Base-by-base conservation (phyloP, 78 protist species). In the Salpingoeca rosetta region DNA sequence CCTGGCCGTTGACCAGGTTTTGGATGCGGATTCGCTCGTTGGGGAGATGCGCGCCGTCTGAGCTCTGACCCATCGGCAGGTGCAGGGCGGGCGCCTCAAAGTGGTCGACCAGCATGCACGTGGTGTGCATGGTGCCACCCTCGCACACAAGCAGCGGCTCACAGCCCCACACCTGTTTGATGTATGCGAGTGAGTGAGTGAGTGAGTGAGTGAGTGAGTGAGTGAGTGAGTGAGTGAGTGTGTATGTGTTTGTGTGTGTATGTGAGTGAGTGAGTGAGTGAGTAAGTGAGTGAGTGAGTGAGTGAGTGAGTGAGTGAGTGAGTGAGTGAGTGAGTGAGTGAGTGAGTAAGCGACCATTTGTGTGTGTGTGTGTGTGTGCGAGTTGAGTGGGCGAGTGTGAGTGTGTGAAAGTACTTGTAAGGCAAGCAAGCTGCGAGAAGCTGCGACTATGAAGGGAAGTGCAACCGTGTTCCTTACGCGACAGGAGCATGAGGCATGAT, bases 1-100 rank as follows among this genome's bases (percentile, higher is more conserved):
- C 39, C 74, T 42, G 7, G 82, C 76, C 76, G 35, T 72, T 72
- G 22, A 44, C 28, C 73, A 84, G n/a, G 31, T 84, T 84, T 44
- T 44, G 42, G 40, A 76, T 37, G 3, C 76, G 73, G 78, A 85
- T 56, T 22, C 88, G 76, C 42, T 85, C 88, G 72, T 85, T 85
- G 44, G 57, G 43, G 31, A 85, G 84, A 42, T 85, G 84, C 7
- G 75, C 75, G 2, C 25, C 1, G 40, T 81, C 84, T 22, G 41
- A n/a, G 42, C 75, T 38, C 80, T 85, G 88, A 2, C 80, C 84
- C 84, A 85, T 11, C 35, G 88, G 84, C 51, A 85, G 7, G 51
- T 85, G 88, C 44, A 85, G 24, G 31, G 83, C 84, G 0, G 84
- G 80, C 36, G 83, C 88, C 0, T 44, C 40, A 37, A 84, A 44